These are phyloP conservation scores for Acorus gramineus DNA, from an alignment of 106 monocot genomes.

Conservation along the genomic window DNA sequence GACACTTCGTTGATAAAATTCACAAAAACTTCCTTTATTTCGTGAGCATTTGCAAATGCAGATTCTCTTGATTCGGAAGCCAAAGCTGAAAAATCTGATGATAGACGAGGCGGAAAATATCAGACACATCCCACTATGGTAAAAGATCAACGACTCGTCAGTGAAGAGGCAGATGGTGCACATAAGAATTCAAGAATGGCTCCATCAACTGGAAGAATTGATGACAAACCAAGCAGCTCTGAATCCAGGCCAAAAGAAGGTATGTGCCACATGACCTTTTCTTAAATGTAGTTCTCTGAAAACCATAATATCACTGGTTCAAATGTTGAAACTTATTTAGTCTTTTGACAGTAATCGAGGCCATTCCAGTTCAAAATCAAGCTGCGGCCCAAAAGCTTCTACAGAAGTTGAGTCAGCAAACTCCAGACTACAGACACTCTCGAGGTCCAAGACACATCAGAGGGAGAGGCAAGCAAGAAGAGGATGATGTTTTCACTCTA, in stretches of 20 bases:
- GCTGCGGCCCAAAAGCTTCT: conserved; percentile 91
- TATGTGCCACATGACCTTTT: conserved; percentile 4
- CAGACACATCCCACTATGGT: background rate
- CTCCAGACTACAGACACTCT: conserved; percentile 22
- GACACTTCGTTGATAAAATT: no score
- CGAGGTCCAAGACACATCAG: conserved; percentile 35
- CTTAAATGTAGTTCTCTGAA: no score
- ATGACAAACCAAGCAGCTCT: conserved; percentile 26
- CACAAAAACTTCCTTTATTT: no score
- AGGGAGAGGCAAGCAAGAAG: conserved; percentile 58
- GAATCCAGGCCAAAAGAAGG: conserved; percentile 89
- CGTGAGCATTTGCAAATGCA: no score
- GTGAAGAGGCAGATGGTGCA: background rate
- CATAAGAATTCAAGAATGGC: conserved; percentile 9
- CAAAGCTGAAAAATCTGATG: conserved; percentile 7
- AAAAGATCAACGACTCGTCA: background rate
- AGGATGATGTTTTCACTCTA: conserved; percentile 65
- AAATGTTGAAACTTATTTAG: background rate
- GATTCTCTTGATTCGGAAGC: no score
- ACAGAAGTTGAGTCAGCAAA: conserved; percentile 67
- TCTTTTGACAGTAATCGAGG: conserved; percentile 49
- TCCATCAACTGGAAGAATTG: conserved; percentile 9
- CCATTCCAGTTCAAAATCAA: conserved; percentile 91
- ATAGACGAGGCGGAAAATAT: conserved; percentile 15
- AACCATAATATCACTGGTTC: no score